A percentile compares a stretch with the other conserved stretches of the same genome.
These are phyloP conservation scores for Cadophora sp. DNA, from an alignment of 2,329 filamentous ascomycete species.

Conservation along the genomic window DNA sequence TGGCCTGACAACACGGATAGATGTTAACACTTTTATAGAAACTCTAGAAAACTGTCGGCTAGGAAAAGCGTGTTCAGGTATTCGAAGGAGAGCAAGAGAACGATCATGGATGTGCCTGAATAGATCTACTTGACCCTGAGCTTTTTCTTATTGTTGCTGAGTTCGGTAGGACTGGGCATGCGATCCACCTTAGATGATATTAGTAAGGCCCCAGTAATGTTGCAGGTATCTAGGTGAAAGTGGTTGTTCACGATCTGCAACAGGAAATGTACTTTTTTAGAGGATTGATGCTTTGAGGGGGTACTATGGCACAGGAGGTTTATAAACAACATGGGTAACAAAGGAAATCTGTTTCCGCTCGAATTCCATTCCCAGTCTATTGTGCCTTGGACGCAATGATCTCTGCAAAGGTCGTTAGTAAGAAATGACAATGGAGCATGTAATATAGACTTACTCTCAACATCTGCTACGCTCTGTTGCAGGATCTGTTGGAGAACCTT, in stretches of 20 bases:
- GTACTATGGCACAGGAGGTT: slow-evolving; percentile 66
- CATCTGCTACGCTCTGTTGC: slow-evolving; percentile 92
- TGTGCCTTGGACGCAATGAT: slow-evolving; percentile 69
- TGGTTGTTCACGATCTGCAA: not conserved
- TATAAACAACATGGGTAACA: slow-evolving; percentile 61
- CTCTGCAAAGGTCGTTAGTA: slow-evolving; percentile 54
- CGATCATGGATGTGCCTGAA: no score
- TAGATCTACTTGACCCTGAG: no score
- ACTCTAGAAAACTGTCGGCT: no score
- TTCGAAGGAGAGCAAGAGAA: no score
- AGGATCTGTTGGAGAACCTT: slow-evolving; percentile 97
- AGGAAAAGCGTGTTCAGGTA: no score
- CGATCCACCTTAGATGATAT: no score
- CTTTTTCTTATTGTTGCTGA: no score
- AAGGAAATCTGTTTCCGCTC: slow-evolving; percentile 54
- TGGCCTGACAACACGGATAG: no score
- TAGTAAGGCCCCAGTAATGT: no score
- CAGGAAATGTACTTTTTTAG: not conserved
- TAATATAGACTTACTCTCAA: slow-evolving; percentile 77
- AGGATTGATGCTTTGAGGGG: slow-evolving; percentile 12
- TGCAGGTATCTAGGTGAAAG: not conserved
- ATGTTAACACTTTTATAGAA: no score
- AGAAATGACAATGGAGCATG: slow-evolving; percentile 1
- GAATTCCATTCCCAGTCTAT: slow-evolving; percentile 56
- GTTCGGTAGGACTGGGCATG: no score